These are phyloP conservation scores for Colletotrichum sp. DNA, from an alignment of 2,329 filamentous ascomycete genomes.

Conservation along the genomic window DNA sequence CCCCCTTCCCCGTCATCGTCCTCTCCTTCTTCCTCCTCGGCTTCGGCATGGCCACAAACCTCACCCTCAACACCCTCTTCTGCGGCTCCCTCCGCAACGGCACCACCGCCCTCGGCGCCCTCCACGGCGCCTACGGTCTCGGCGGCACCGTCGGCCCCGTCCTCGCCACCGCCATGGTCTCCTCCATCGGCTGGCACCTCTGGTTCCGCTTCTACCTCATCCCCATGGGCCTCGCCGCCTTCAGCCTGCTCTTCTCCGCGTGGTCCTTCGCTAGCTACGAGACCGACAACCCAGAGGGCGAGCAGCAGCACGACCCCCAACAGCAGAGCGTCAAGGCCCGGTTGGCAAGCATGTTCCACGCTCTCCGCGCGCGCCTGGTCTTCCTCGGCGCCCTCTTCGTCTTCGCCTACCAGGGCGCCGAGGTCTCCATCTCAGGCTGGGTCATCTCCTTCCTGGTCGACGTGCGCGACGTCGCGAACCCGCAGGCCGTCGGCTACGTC, in stretches of 20 bases:
- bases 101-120: slow-evolving; percentile 63
- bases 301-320: background rate
- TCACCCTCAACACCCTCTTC: slow-evolving; percentile 66
- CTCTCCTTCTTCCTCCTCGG: slow-evolving; percentile 72
- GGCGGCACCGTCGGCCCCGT: slow-evolving; percentile 73
- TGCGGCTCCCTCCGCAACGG: slow-evolving; percentile 58
- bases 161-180: slow-evolving; percentile 76
- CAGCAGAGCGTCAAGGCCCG: slow-evolving; percentile 25
- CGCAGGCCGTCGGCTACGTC: slow-evolving; percentile 78
- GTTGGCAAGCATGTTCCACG: slow-evolving; percentile 50
- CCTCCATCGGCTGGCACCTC: slow-evolving; percentile 51
- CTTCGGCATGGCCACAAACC: slow-evolving; percentile 59
- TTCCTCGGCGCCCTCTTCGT: slow-evolving; percentile 81
- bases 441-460: slow-evolving; percentile 84
- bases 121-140: slow-evolving; percentile 73
- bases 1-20: slow-evolving; percentile 74
- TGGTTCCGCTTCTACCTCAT: slow-evolving; percentile 83
- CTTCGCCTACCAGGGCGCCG: slow-evolving; percentile 85
- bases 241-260: slow-evolving; percentile 60
- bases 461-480: slow-evolving; percentile 68
- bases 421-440: slow-evolving; percentile 88
- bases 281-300: slow-evolving; percentile 49
- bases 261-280: slow-evolving; percentile 78
- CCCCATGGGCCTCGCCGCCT: slow-evolving; percentile 60
- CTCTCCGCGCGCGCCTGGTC: slow-evolving; percentile 62